Evolutionary conservation across 2,329 filamentous ascomycete genomes (phyloP), one percentile per base, ranked within the genome.

Genomic region (Lachnellula cervina): DNA sequence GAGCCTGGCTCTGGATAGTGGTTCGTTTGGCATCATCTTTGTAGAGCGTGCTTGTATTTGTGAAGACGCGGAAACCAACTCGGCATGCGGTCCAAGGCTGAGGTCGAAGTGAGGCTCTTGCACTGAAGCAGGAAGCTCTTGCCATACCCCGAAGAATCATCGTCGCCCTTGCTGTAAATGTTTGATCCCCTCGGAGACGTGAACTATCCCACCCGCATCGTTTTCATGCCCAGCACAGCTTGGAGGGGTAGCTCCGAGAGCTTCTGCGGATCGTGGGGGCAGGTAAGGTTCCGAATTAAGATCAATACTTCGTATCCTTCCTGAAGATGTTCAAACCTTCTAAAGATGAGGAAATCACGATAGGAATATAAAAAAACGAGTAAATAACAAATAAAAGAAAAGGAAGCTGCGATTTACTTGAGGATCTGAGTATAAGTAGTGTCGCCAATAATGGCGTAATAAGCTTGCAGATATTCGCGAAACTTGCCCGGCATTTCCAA

Each of bases 71-170:
- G 13, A 66, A 51, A 9, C 64, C 59, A 25, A 63, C 43, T 28
- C 59, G 42, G 9, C 59, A 50, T 52, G 57, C 51, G 25, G 32
- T 54, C 60, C 66, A 66, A 67, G 43, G 56, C 56, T 60, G 60
- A 8, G 59, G 54, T 46, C 55, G 59, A 11, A 62, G 34, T 16
- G 59, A 55, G 52, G 57, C 57, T 64, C 64, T 66, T 54, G 57
- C 58, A 44, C 47, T 55, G 42, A 62, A 62, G 63, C 65, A 68
- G 51, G 63, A 61, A 63, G 63, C 63, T 66, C 61, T 60, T 23
- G 60, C 49, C 35, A 70, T 58, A 55, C 54, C 60, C 55, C 64
- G 62, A 44, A 66, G 34, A 35, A 69, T 66, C 67, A 70, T 70
- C 8, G 50, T 65, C 49, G 51, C 45, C 23, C 53, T 54, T 46